Evolutionary conservation across 352 stramenopile genomes (phyloP), one percentile per base, ranked within the genome.

Genomic region (Globisporangium sylvaticum): DNA sequence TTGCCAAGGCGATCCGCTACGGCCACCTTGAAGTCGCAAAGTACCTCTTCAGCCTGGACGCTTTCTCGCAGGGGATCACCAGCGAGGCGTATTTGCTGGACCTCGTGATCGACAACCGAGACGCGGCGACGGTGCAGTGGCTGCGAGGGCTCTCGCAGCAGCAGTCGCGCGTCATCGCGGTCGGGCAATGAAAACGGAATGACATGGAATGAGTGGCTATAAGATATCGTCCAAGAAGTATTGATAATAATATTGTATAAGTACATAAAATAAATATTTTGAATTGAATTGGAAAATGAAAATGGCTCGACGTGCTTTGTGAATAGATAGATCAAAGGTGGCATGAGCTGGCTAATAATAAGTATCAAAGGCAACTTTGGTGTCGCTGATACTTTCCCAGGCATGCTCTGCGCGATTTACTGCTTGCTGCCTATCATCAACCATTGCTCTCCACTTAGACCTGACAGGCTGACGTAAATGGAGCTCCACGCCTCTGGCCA

Each of bases 391-490:
- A n/a, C 39, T n/a, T 15, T 22, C 15, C 39, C 31, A 48, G n/a
- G 15, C 39, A 20, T 20, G 15, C 14, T 48, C 4, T 9, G 39
- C 4, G 5, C 22, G 39, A 6, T 22, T 48, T 7, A 22, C 39
- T 5, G 6, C 18, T 20, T 3, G 15, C 31, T 12, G 31, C 31
- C 31, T 20, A 8, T 48, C 39, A n/a, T 48, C 39, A 48, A n/a
- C 9, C 39, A n/a, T 25, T n/a, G 7, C 46, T 54, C 46, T 14
- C 20, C n/a, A 54, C 27, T n/a, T 25, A 27, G 7, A 27, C 46
- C n/a, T 48, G 39, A 54, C n/a, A 25, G n/a, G 8, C 46, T 54
- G 2, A 73, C 55, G 70, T 0, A 27, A 27, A 56, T 56, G 50
- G 50, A 56, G 22, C 46, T 54, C n/a, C 46, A 54, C 8, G 46